These are phyloP conservation scores for Cyclotella cryptica DNA, from an alignment of 108 stramenopile species.

Conservation along the genomic window DNA sequence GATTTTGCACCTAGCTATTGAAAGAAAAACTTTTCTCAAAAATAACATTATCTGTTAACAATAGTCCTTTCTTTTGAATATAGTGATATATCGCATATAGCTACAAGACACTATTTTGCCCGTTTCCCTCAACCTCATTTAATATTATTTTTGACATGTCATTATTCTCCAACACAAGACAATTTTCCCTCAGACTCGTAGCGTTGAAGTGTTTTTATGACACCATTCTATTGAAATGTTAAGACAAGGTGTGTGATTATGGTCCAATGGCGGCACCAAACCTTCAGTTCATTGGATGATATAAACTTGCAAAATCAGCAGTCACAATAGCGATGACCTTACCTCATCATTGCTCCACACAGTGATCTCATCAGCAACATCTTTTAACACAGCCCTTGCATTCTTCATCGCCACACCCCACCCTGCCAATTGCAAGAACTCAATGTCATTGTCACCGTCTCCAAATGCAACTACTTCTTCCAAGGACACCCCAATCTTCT, in stretches of 20 bases:
- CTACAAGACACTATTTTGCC: too few species aligned
- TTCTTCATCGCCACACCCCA: constrained; percentile 82
- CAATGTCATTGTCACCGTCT: constrained; percentile 83
- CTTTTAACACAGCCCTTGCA: constrained; percentile 57
- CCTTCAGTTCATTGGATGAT: too few species aligned
- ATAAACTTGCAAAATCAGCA: neutral
- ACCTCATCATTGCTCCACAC: constrained; percentile 70
- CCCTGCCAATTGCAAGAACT: constrained; percentile 70
- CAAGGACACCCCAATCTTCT: constrained; percentile 42
- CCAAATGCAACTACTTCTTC: constrained; percentile 75
- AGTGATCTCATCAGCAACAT: constrained; percentile 60
- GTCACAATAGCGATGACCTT: neutral
- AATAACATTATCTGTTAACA: too few species aligned
- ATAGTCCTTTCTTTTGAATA: too few species aligned
- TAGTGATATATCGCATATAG: too few species aligned
- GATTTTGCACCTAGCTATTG: too few species aligned
- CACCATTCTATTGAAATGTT: constrained; percentile 49
- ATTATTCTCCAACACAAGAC: constrained; percentile 3
- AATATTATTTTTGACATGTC: too few species aligned
- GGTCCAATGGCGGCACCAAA: neutral
- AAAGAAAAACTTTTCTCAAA: too few species aligned
- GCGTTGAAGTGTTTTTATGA: constrained; percentile 52
- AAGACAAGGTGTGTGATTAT: neutral
- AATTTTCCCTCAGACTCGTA: constrained; percentile 33
- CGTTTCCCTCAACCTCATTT: too few species aligned